Evolutionary conservation across 2,329 filamentous ascomycete genomes (phyloP), one percentile per base, ranked within the genome.

Genomic region (Colletotrichum brevisporum): DNA sequence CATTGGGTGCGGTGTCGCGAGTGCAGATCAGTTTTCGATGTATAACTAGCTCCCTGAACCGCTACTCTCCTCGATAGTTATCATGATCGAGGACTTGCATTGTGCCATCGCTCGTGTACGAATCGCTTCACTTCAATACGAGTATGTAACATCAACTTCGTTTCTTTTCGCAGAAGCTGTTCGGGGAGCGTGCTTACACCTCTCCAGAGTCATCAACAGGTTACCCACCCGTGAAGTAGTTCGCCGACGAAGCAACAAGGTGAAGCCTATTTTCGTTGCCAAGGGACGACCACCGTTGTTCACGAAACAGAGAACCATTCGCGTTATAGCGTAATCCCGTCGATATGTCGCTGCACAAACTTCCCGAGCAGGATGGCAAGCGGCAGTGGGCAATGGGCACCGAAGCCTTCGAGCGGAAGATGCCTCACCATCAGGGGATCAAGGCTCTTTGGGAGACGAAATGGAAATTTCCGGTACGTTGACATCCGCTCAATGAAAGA

Each of bases 361-460:
- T 57, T 6, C 12, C 58, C 27, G 55, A 60, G 56, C 45, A 57
- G 65, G 56, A 78, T 78, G 77, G 78, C 75, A 71, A 68, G 58
- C 52, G 75, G 65, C 74, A 78, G 13, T 85, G 83, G 83, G 76
- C 79, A 54, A 84, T 85, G 83, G 83, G 83, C 63, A 69, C 72
- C 21, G 76, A 80, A 71, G 80, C 79, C 50, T 85, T 83, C 74
- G 79, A 83, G 74, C 74, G 69, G 15, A 77, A 76, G 69, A 85
- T 85, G 83, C 84, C 88, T 21, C 89, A 91, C 75, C 87, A 90
- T 72, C 82, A 84, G 41, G 86, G 86, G 26, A 89, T 91, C 72
- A 82, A 86, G 75, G 85, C 85, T 10, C 80, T 92, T 31, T 94
- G 92, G 92, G 90, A 93, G 80, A 92, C 89, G 6, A 93, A 93